phyloP scores from a whole-genome alignment of 2,329 filamentous ascomycete genomes.

The Thielaviopsis euricoi region DNA sequence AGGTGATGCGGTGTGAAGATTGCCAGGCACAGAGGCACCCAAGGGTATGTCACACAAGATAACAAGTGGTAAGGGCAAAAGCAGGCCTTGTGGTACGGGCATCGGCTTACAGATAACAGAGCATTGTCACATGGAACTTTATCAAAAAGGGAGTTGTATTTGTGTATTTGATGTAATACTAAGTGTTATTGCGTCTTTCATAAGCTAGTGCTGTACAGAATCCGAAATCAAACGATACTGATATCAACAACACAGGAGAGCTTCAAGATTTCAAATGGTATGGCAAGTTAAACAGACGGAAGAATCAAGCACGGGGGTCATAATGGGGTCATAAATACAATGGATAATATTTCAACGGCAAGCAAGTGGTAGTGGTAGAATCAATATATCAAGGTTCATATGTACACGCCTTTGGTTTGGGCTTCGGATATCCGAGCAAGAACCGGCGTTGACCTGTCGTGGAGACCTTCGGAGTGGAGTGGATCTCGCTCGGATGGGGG shows the following conservation, averaged over 20 bases:
- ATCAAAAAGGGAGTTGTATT: no score
- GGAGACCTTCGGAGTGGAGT: neutral
- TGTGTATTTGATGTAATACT: neutral
- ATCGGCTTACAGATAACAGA: neutral
- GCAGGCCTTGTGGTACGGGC: constrained; percentile 11
- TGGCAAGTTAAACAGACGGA: neutral
- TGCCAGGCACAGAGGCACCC: neutral
- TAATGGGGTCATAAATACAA: constrained; percentile 2
- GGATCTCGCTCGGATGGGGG: neutral
- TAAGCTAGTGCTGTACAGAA: no score
- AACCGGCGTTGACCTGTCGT: neutral
- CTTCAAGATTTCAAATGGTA: constrained; percentile 4
- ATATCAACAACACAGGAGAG: neutral
- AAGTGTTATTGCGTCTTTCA: neutral
- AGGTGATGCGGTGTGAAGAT: neutral
- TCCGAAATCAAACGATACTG: neutral
- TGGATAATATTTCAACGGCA: neutral
- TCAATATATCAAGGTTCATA: neutral
- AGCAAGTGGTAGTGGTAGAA: neutral
- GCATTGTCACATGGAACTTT: neutral
- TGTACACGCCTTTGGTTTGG: neutral
- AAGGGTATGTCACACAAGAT: neutral
- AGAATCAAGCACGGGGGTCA: neutral
- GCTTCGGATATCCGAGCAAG: neutral
- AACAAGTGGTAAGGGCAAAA: constrained; percentile 8